These are phyloP conservation scores for Rhodomyrtus tomentosa DNA, from an alignment of 345 rosid species.

Conservation along the genomic window DNA sequence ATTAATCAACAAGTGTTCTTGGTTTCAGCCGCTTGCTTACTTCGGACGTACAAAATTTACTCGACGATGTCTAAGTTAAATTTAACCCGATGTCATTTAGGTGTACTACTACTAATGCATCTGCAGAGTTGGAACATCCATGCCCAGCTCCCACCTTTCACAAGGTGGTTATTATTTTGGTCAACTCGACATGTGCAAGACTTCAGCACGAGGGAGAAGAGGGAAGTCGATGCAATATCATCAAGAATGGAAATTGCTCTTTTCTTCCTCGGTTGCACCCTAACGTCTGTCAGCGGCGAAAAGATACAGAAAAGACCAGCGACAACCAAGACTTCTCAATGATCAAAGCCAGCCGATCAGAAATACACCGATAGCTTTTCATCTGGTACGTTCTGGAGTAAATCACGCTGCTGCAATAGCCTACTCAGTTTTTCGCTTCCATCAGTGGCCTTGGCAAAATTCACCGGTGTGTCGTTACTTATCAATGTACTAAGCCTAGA, in stretches of 20 bases:
- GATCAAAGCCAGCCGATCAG: conserved; percentile 7
- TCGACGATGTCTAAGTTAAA: not conserved
- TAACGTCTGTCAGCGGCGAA: not conserved
- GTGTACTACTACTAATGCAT: not conserved
- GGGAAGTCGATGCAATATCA: not conserved
- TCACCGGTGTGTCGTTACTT: not conserved
- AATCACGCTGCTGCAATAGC: conserved; percentile 61
- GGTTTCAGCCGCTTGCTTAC: not conserved
- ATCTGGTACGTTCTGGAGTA: conserved; percentile 51
- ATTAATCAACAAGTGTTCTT: not conserved
- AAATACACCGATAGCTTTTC: conserved; percentile 61
- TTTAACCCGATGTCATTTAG: not conserved
- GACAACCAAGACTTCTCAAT: not conserved
- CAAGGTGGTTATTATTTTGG: not conserved
- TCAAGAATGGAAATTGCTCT: not conserved
- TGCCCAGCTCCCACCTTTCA: not conserved
- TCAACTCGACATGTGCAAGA: not conserved
- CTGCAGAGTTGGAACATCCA: not conserved
- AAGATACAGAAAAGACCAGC: not conserved
- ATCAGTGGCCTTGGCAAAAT: not conserved
- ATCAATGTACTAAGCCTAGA: not conserved
- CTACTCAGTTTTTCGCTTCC: conserved; percentile 38
- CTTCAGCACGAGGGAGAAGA: not conserved
- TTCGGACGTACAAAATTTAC: not conserved
- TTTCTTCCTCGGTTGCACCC: not conserved